Evolutionary conservation across 108 stramenopile species (phyloP).

Genomic region (Ochromonas danica): DNA sequence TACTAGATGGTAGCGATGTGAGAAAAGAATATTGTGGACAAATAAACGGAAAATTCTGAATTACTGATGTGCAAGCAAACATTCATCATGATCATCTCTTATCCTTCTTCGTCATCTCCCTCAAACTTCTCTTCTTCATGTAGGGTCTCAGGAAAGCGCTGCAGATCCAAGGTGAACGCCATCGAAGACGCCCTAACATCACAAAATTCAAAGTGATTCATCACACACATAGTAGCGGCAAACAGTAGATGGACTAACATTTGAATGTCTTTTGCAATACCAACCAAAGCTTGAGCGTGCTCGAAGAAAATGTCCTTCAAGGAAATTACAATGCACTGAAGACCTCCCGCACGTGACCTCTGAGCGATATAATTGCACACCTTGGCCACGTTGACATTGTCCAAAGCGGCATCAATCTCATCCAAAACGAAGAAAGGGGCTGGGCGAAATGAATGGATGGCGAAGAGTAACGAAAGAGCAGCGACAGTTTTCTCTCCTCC

Average conservation of each 20-base stretch:
- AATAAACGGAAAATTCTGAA: no score
- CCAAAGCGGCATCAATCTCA: conserved; percentile 76
- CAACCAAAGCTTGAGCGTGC: conserved; percentile 77
- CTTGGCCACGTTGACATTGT: conserved; percentile 91
- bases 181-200: background rate
- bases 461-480: conserved; percentile 93
- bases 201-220: background rate
- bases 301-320: conserved; percentile 97
- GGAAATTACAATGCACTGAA: conserved; percentile 98
- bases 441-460: conserved; percentile 76
- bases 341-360: conserved; percentile 54
- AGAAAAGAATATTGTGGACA: no score
- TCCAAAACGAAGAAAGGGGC: conserved; percentile 94
- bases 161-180: background rate
- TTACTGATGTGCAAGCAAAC: no score
- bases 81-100: no score
- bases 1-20: no score
- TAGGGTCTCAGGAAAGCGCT: no score
- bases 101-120: no score
- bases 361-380: conserved; percentile 52
- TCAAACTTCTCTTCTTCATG: no score
- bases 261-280: conserved; percentile 74
- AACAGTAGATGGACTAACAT: no score
- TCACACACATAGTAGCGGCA: no score
- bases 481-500: conserved; percentile 99